phyloP scores from a whole-genome alignment of 2,329 filamentous ascomycete species.

The Hypoxylon sp. region DNA sequence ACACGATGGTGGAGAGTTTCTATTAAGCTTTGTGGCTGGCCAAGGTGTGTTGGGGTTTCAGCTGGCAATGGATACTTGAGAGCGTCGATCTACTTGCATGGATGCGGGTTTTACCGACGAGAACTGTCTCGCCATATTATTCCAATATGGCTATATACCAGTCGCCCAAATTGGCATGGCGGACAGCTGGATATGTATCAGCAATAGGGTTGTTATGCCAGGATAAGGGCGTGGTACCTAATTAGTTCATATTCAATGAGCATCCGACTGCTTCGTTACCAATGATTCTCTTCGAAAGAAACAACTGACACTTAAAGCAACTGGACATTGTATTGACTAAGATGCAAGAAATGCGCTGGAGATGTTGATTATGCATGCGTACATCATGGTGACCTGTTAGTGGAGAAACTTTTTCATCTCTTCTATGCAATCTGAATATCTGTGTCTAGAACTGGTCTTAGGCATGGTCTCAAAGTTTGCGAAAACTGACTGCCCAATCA shows the following conservation, averaged over 20 bases:
- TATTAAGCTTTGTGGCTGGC: conserved; percentile 71
- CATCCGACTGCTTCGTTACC: conserved; percentile 22
- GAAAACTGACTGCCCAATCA: conserved; percentile 8
- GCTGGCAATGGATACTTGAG: conserved; percentile 9
- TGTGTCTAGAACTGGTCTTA: conserved; percentile 2
- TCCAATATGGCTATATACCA: conserved; percentile 25
- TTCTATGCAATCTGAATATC: background rate
- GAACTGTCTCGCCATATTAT: conserved; percentile 16
- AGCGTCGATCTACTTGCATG: conserved; percentile 5
- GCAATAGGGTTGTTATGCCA: conserved; percentile 28
- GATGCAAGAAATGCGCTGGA: background rate
- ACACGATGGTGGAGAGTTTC: conserved; percentile 99
- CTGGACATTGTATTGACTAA: background rate
- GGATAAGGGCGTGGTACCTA: conserved; percentile 27
- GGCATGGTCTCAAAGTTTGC: conserved; percentile 5
- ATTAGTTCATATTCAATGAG: conserved; percentile 32
- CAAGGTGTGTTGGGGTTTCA: conserved; percentile 16
- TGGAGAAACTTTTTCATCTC: background rate
- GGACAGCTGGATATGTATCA: conserved; percentile 25
- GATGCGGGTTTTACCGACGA: conserved; percentile 15
- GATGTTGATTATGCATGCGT: background rate
- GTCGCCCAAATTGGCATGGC: conserved; percentile 24
- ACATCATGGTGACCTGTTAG: background rate
- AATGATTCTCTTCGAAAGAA: background rate
- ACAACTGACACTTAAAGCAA: background rate